Percentiles rank a stretch among this genome's conserved stretches.
phyloP scores from a whole-genome alignment of 2,329 filamentous ascomycete genomes.

The Colletotrichum salicis region DNA sequence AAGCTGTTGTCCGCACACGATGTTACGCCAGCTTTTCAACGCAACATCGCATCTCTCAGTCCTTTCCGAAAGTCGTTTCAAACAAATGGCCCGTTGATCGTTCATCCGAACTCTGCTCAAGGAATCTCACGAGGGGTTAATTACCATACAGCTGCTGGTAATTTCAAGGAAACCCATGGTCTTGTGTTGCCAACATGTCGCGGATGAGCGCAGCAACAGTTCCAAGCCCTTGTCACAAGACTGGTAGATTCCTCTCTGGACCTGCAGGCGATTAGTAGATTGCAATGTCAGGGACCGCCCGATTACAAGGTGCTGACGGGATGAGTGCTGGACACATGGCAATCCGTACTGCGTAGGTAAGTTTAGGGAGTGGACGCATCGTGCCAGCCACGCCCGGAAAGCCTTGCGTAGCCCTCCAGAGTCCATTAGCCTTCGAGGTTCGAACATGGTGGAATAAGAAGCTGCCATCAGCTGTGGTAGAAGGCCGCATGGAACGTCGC shows the following conservation, averaged over 20 bases:
- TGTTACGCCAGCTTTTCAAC: constrained; percentile 27
- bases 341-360: background rate
- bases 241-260: background rate
- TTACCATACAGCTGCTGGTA: background rate
- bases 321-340: constrained; percentile 6
- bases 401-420: background rate
- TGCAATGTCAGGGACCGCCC: constrained; percentile 14
- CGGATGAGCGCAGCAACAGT: background rate
- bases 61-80: constrained; percentile 13
- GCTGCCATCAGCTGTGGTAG: constrained; percentile 7
- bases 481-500: constrained; percentile 6
- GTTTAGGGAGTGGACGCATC: background rate
- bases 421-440: background rate
- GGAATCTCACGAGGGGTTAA: background rate
- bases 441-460: background rate
- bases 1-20: constrained; percentile 24
- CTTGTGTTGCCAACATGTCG: background rate
- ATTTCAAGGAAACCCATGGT: background rate
- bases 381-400: background rate
- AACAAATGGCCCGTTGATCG: constrained; percentile 5
- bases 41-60: constrained; percentile 11
- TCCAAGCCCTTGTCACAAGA: background rate
- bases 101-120: background rate
- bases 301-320: background rate
- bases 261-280: constrained; percentile 13